These are phyloP conservation scores for Linum tenue DNA, from an alignment of 345 rosid species.

Conservation along the genomic window DNA sequence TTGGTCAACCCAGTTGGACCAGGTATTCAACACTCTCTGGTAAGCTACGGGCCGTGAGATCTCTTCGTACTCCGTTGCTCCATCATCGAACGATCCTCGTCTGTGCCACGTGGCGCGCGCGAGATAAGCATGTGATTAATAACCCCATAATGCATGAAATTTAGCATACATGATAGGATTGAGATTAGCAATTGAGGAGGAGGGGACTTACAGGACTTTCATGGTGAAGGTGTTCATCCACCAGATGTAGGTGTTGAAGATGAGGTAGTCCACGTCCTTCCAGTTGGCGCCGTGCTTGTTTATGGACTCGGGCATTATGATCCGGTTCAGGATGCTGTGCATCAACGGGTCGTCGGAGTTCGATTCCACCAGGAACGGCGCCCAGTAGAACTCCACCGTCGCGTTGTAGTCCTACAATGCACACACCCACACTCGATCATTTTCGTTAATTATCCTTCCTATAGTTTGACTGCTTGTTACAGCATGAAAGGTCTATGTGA, in stretches of 20 bases:
- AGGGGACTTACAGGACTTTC: slow-evolving; percentile 47
- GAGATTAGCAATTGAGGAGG: not conserved
- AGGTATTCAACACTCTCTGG: slow-evolving; percentile 16
- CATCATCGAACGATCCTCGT: slow-evolving; percentile 12
- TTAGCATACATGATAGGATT: not conserved
- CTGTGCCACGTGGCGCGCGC: not conserved
- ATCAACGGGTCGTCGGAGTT: slow-evolving; percentile 47
- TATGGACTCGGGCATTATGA: slow-evolving; percentile 45
- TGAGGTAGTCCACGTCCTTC: slow-evolving; percentile 41
- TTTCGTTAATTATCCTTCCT: too few species aligned
- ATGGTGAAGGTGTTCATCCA: slow-evolving; percentile 41
- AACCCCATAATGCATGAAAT: not conserved
- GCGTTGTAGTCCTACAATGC: slow-evolving; percentile 46
- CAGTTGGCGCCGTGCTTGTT: slow-evolving; percentile 45
- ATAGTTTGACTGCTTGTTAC: too few species aligned
- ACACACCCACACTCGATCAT: not conserved
- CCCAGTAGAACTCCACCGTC: slow-evolving; percentile 53
- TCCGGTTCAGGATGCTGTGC: slow-evolving; percentile 35
- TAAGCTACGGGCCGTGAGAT: slow-evolving; percentile 17
- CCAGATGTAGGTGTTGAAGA: slow-evolving; percentile 63
- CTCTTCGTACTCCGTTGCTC: slow-evolving; percentile 13
- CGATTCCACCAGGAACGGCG: slow-evolving; percentile 58
- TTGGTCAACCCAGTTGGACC: slow-evolving; percentile 18
- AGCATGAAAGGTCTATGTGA: too few species aligned
- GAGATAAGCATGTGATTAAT: not conserved